Conservation (phyloP, 495 filamentous ascomycete species). For the Astrothelium macrocarpum region DNA sequence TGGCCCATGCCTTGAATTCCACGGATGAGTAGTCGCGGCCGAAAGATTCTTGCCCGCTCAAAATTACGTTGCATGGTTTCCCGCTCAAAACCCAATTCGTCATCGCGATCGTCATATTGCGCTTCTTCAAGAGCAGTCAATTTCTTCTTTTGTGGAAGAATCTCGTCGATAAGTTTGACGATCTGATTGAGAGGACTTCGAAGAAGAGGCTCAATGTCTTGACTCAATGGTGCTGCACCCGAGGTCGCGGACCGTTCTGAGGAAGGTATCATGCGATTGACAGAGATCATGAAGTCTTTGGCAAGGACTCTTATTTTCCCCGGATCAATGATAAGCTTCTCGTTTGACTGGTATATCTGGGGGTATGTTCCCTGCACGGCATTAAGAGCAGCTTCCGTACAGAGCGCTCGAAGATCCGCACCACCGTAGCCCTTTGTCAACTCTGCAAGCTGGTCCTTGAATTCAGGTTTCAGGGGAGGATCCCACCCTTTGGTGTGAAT, state of each 20-base stretch:
- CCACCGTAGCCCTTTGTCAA: constrained; percentile 94
- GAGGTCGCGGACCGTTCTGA: constrained; percentile 81
- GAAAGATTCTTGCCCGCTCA: constrained; percentile 77
- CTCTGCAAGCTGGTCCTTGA: constrained; percentile 76
- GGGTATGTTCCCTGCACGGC: constrained; percentile 92
- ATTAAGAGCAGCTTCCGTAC: constrained; percentile 97
- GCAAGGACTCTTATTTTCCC: constrained; percentile 71
- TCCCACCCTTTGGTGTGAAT: constrained; percentile 96
- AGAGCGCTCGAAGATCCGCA: constrained; percentile 86
- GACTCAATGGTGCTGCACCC: constrained; percentile 66
- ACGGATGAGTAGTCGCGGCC: constrained; percentile 72
- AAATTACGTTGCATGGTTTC: constrained; percentile 87
- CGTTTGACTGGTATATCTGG: constrained; percentile 84
- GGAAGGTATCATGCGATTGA: constrained; percentile 92
- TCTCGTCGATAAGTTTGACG: constrained; percentile 54
- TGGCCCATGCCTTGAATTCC: constrained; percentile 86
- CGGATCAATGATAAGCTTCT: constrained; percentile 84
- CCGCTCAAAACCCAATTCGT: constrained; percentile 65
- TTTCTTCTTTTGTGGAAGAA: constrained; percentile 73
- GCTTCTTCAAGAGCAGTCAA: constrained; percentile 88
- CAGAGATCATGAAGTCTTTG: constrained; percentile 91
- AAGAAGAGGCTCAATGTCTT: constrained; percentile 70
- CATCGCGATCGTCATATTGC: constrained; percentile 77
- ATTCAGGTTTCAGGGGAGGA: constrained; percentile 55
- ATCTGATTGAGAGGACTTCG: constrained; percentile 59